Percentiles rank a stretch among this genome's conserved stretches.
Evolutionary conservation across 495 filamentous ascomycete genomes (phyloP).

Genomic region (Jackrogersella multiformis): DNA sequence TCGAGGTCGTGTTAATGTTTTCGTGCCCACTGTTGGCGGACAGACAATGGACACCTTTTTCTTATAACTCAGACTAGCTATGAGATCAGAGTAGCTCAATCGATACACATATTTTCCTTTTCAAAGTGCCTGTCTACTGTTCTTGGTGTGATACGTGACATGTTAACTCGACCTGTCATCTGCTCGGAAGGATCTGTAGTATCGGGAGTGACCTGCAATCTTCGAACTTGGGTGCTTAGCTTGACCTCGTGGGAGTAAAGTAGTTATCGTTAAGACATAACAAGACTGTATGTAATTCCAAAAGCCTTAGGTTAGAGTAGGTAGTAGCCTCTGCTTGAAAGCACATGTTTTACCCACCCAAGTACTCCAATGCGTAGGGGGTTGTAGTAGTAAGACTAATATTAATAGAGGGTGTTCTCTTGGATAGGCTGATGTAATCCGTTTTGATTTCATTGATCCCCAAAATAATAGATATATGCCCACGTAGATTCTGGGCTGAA

Average conservation of each 20-base stretch:
- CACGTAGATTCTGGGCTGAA: not conserved
- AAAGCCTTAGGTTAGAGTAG: too few species aligned
- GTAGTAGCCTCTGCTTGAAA: too few species aligned
- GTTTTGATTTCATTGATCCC: not conserved
- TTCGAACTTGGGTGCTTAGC: too few species aligned
- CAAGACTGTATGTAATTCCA: too few species aligned
- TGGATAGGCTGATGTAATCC: not conserved
- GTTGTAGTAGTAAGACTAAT: too few species aligned
- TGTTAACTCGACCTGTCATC: not conserved
- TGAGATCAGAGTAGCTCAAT: constrained; percentile 28
- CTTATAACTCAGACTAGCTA: constrained; percentile 17
- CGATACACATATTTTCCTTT: constrained; percentile 18
- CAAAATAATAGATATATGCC: not conserved
- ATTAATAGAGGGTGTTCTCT: too few species aligned
- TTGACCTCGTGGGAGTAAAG: too few species aligned
- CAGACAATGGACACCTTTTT: not conserved
- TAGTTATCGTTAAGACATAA: too few species aligned
- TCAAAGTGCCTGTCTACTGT: not conserved
- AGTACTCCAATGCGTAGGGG: too few species aligned
- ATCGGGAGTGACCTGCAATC: not conserved
- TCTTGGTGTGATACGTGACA: not conserved
- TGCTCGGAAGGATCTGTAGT: not conserved
- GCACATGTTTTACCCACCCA: too few species aligned
- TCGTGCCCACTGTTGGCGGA: constrained; percentile 15
- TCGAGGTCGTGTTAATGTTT: constrained; percentile 1